phyloP scores from a whole-genome alignment of 345 rosid species.

The Raphanus sativus region DNA sequence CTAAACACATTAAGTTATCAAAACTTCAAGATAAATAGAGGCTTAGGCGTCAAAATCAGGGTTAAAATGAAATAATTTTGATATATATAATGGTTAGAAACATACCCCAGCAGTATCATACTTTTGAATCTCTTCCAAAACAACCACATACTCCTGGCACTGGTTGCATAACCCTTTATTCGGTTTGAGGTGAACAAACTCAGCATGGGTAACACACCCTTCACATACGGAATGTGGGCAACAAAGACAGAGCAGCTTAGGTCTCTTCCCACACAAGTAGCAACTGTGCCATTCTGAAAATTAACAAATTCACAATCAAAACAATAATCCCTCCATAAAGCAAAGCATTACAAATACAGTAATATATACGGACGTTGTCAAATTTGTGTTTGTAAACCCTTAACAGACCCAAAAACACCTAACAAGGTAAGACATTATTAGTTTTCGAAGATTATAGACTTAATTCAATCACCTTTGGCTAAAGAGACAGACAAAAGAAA shows the following conservation, averaged over 20 bases:
- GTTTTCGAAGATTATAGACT: too few species aligned
- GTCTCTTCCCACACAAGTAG: conserved; percentile 32
- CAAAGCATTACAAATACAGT: background rate
- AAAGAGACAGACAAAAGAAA: background rate
- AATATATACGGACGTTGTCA: too few species aligned
- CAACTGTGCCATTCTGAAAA: conserved; percentile 39
- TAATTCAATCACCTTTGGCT: too few species aligned
- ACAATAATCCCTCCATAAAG: conserved; percentile 6
- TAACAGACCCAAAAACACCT: background rate
- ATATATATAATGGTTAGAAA: background rate
- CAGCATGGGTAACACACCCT: conserved; percentile 28
- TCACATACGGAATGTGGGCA: conserved; percentile 35
- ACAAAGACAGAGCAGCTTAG: conserved; percentile 28
- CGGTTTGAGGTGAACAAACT: conserved; percentile 23
- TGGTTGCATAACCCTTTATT: conserved; percentile 36
- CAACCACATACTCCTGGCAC: conserved; percentile 27
- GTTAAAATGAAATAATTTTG: conserved; percentile 4
- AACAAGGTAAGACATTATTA: background rate
- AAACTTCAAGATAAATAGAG: background rate
- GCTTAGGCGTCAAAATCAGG: background rate
- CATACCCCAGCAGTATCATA: conserved; percentile 34
- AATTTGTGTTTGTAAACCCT: background rate
- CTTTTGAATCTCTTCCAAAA: conserved; percentile 28
- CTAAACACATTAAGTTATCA: conserved; percentile 4
- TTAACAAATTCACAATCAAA: background rate